These are phyloP conservation scores for Cutaneotrichosporon spelunceum DNA, from an alignment of 1,284 basidiomycete genomes.

Conservation along the genomic window DNA sequence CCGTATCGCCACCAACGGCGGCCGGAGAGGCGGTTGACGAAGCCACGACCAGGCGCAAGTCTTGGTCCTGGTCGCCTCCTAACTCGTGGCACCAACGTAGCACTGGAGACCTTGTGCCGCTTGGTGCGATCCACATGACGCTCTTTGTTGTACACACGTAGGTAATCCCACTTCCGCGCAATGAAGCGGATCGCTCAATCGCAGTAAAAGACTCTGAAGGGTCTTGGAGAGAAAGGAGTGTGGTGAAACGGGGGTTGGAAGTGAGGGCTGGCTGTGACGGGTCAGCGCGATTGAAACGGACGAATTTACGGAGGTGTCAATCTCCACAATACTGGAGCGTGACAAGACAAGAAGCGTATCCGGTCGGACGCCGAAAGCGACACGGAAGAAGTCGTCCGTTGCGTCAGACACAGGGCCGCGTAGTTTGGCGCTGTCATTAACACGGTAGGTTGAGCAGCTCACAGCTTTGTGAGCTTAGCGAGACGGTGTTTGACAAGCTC, in stretches of 20 bases:
- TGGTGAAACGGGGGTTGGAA: not conserved
- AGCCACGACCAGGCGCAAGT: slow-evolving; percentile 26
- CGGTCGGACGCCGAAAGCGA: slow-evolving; percentile 35
- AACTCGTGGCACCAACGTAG: slow-evolving; percentile 38
- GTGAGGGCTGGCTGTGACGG: not conserved
- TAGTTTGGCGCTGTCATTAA: slow-evolving; percentile 26
- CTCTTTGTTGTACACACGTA: slow-evolving; percentile 34
- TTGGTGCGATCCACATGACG: slow-evolving; percentile 40
- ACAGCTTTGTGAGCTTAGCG: slow-evolving; percentile 17
- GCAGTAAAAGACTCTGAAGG: slow-evolving; percentile 23
- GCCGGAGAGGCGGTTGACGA: not conserved
- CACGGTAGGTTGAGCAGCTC: slow-evolving; percentile 3
- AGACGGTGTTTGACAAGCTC: slow-evolving; percentile 13
- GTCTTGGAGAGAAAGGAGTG: not conserved
- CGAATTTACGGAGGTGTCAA: slow-evolving; percentile 33
- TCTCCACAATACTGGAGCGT: slow-evolving; percentile 12
- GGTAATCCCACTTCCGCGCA: slow-evolving; percentile 20
- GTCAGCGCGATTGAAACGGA: not conserved
- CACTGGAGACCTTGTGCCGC: slow-evolving; percentile 4
- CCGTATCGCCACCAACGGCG: not conserved
- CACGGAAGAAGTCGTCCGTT: slow-evolving; percentile 31
- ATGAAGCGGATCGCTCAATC: slow-evolving; percentile 31
- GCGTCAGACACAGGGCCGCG: slow-evolving; percentile 16
- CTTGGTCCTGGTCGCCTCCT: slow-evolving; percentile 19
- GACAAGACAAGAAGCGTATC: slow-evolving; percentile 39